These are phyloP conservation scores for Mucor racemosus DNA, from an alignment of 371 early-diverging fungal genomes.

Conservation along the genomic window DNA sequence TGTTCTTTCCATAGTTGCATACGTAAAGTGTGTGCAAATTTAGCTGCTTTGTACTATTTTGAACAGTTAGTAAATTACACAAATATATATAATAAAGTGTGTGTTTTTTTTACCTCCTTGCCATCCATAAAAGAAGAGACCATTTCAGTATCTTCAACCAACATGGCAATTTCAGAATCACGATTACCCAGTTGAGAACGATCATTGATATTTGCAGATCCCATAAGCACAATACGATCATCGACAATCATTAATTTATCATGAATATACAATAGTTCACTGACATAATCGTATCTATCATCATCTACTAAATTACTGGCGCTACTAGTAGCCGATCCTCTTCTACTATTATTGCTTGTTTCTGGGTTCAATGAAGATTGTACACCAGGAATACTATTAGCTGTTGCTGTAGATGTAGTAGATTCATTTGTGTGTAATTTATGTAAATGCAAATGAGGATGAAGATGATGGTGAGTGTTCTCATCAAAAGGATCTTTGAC, in stretches of 20 bases:
- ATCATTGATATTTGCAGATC: constrained; percentile 68
- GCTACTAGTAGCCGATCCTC: constrained; percentile 23
- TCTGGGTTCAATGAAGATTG: constrained; percentile 1
- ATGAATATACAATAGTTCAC: constrained; percentile 91
- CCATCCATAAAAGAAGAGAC: constrained; percentile 78
- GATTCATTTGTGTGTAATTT: constrained; percentile 17
- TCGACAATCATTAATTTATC: constrained; percentile 93
- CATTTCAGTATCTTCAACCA: constrained; percentile 80
- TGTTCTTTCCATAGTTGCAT: constrained; percentile 88
- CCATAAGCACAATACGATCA: constrained; percentile 82
- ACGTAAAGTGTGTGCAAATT: constrained; percentile 79
- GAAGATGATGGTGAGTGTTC: neutral
- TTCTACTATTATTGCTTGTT: constrained; percentile 1
- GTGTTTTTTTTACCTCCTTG: constrained; percentile 55
- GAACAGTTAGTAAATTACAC: neutral
- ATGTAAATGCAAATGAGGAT: constrained; percentile 4
- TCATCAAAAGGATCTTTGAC: constrained; percentile 30
- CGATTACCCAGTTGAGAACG: constrained; percentile 86
- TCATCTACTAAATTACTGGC: constrained; percentile 18
- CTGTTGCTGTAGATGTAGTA: neutral
- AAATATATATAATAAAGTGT: neutral
- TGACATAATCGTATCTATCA: constrained; percentile 61
- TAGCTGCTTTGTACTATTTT: constrained; percentile 67
- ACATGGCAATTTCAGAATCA: constrained; percentile 89
- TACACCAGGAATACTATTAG: neutral